phyloP scores from a whole-genome alignment of 163 green algal genomes.

The Scenedesmus sp. region DNA sequence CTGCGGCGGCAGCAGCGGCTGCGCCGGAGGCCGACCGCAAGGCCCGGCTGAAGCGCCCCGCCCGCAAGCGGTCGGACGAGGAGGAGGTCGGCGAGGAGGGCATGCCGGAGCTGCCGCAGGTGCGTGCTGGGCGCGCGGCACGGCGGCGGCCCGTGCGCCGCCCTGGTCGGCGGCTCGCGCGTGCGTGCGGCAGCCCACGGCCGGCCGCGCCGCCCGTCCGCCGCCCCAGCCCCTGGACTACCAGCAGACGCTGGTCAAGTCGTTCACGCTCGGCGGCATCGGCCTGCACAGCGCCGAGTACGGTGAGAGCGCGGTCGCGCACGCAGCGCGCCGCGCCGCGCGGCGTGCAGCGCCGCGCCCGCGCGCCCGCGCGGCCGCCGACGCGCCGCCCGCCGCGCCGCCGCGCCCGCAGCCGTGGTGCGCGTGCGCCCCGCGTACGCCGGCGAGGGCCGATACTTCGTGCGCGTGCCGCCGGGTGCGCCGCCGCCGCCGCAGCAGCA shows the following conservation, averaged over 20 bases:
- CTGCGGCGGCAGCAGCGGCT: constrained; percentile 17
- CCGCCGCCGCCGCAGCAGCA: background rate
- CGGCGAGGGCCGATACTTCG: constrained; percentile 92
- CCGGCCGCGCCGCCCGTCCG: background rate
- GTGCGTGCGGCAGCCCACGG: background rate
- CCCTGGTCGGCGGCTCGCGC: background rate
- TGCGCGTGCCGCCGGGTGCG: constrained; percentile 72
- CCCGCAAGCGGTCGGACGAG: background rate
- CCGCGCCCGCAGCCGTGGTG: constrained; percentile 77
- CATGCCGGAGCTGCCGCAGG: constrained; percentile 42
- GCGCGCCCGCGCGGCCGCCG: no score
- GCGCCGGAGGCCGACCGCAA: constrained; percentile 6
- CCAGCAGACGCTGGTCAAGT: constrained; percentile 80
- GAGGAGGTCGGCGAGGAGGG: constrained; percentile 32
- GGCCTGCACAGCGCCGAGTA: constrained; percentile 84
- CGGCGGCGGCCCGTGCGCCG: background rate
- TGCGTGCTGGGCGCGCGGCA: background rate
- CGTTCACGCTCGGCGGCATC: constrained; percentile 80
- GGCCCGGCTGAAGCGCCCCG: no score
- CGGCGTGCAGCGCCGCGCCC: no score
- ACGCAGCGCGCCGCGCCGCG: no score
- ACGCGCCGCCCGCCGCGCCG: no score
- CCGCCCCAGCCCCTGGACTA: constrained; percentile 56
- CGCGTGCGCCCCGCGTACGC: constrained; percentile 81
- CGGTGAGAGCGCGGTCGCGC: constrained; percentile 43